Evolutionary conservation across 2,329 filamentous ascomycete species (phyloP), one percentile per base, ranked within the genome.

Genomic region (Penicillium italicum): DNA sequence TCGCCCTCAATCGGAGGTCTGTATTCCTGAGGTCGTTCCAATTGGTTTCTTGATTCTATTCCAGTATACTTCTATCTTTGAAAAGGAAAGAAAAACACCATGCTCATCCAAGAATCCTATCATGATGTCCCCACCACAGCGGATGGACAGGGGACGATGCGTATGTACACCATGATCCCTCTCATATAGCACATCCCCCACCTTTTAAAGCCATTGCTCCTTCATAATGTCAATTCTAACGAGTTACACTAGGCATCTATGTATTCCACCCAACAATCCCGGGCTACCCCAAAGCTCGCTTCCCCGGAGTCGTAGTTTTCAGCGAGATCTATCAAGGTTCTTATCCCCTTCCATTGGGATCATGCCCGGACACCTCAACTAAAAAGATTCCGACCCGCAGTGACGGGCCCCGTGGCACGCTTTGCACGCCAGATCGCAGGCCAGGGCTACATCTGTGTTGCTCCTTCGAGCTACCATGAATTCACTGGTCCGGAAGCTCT

Each of bases 321-420:
- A 92, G 88, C 65, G 92, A 97, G 76, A 97, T 97, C 67, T 97
- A 97, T 70, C 92, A 97, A 85, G 91, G 91, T 91, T 74, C 55
- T 69, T 57, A 34, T 36, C 28, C 20, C 12, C 26, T 24, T 26
- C 43, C 5, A 34, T 22, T 34, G 16, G 24, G 34, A 52, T 30
- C 10, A 43, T 34, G 16, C 7, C 9, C 22, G 9, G 40, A 24
- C n/a, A 26, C 22, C 37, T 12, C 26, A 33, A 40, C 41, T 43
- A 44, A 56, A 44, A 56, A 24, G 5, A 24, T 11, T 11, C 24
- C 28, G 34, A 45, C 10, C 37, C 16, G 2, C 60, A 92, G 92
- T 97, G 18, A 96, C 92, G 56, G 92, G 92, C 1, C 92, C 92
- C 1, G 92, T 97, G 26, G 83, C 88, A 57, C 86, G 93, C 50